Base-by-base conservation (phyloP, 306 rosid species). In the Pterocarpus santalinus region DNA sequence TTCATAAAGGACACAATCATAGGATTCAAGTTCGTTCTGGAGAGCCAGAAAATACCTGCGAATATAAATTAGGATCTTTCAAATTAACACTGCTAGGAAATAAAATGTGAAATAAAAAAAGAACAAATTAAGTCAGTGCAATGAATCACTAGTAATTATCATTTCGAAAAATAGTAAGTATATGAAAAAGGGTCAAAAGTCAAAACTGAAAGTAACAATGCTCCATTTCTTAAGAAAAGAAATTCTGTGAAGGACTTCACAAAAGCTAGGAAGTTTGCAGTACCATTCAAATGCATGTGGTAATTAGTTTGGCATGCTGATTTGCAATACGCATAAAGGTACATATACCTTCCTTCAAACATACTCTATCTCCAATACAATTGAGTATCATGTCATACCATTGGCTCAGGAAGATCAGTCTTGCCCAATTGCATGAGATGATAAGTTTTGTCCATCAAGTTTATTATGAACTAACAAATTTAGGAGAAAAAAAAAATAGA, bases 1-100 rank as follows among this genome's bases (percentile, higher is more conserved):
- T 88, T 95, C 99, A 82, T 90, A 95, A 60, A 95, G 97, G 79
- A 93, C 92, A 77, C 93, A 91, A 74, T 95, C 98, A 77, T 93
- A 95, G 46, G 93, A 52, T 77, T 93, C 96, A 28, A 95, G 98
- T 85, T 93, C 92, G 80, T 90, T 90, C 70, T 95, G 98, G 58
- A 95, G 95, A 80, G 92, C 87, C 63, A 52, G 75, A 84, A 95
- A 95, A 90, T 95, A 95, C 88, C 99, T 95, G 93, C 39, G 69
- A 69, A 39, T 32, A 51, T 56, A 43, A 84, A 76, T 64, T 30
- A 30, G 67, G 39, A 53, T 38, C 52, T 73, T 73, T 65, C 36
- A 65, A 60, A 65, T 63, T 17, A 72, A 33, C 44, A 77, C 32
- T 32, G 30, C 11, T 63, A 13, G 34, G 5, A 55, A 8, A 58